Percentiles rank a stretch among this genome's conserved stretches.
Conservation (phyloP, 176 grass and related monocot species). For the Aegilops speltoides region DNA sequence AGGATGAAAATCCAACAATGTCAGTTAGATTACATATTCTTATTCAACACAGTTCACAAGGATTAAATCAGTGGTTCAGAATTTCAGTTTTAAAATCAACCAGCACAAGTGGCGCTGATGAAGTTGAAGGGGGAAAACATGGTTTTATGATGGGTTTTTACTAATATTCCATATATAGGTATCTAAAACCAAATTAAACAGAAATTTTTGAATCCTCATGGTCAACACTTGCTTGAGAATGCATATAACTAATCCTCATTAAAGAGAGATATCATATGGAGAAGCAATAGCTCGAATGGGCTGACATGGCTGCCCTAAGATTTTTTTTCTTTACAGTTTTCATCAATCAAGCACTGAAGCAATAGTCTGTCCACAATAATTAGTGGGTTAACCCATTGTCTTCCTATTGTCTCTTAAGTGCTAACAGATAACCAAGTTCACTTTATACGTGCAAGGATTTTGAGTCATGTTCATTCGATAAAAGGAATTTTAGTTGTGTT, state of each 20-base stretch:
- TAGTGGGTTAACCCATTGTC: neutral
- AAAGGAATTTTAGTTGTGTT: neutral
- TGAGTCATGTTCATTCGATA: neutral
- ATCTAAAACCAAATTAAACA: neutral
- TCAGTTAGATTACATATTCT: neutral
- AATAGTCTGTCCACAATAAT: neutral
- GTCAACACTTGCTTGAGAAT: constrained; percentile 13
- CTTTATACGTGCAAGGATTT: neutral
- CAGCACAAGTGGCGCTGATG: neutral
- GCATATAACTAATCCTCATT: constrained; percentile 5
- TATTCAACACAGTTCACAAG: neutral
- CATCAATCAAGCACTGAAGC: constrained; percentile 1
- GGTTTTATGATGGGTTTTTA: neutral
- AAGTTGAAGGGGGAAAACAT: neutral
- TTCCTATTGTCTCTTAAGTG: neutral
- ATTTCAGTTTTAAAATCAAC: constrained; percentile 6
- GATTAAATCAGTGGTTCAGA: neutral
- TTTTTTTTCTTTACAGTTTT: neutral
- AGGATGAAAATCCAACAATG: constrained; percentile 9
- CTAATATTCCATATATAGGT: neutral
- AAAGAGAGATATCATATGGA: neutral
- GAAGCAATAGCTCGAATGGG: neutral
- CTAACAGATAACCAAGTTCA: neutral
- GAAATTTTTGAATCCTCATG: neutral
- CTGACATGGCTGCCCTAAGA: neutral